These are phyloP conservation scores for Pestalotiopsis sp. DNA, from an alignment of 2,329 filamentous ascomycete genomes.

Conservation along the genomic window DNA sequence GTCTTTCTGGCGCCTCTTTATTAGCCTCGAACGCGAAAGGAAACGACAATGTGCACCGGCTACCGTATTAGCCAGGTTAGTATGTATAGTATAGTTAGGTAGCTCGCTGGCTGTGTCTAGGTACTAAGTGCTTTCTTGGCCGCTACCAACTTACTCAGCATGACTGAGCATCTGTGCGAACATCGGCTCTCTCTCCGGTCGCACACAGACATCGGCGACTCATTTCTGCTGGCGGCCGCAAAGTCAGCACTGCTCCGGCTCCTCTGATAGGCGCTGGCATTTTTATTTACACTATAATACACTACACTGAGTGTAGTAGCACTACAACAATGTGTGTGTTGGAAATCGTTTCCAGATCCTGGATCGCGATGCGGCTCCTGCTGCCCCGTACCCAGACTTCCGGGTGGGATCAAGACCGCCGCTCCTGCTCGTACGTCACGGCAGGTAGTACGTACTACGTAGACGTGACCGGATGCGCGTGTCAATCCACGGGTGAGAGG, in stretches of 20 bases:
- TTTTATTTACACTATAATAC: neutral
- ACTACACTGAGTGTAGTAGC: no score
- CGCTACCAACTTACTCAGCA: neutral
- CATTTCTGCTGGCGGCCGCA: neutral
- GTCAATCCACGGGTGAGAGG: neutral
- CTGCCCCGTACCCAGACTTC: neutral
- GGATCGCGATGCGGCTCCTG: neutral
- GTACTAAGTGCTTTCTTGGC: neutral
- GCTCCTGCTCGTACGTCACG: neutral
- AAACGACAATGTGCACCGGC: no score
- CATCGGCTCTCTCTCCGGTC: neutral
- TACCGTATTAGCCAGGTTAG: no score
- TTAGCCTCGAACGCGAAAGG: neutral
- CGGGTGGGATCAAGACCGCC: neutral
- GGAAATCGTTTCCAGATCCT: neutral
- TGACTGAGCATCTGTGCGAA: neutral
- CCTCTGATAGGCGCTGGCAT: neutral
- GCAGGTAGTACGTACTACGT: neutral
- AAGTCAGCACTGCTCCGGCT: neutral
- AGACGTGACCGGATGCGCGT: neutral
- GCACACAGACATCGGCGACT: neutral
- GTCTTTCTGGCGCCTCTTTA: conserved; percentile 10
- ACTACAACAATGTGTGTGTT: neutral
- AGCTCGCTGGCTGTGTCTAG: neutral
- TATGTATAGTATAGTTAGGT: neutral